These are phyloP conservation scores for Phytophthora aleatoria DNA, from an alignment of 352 stramenopile species.

Conservation along the genomic window DNA sequence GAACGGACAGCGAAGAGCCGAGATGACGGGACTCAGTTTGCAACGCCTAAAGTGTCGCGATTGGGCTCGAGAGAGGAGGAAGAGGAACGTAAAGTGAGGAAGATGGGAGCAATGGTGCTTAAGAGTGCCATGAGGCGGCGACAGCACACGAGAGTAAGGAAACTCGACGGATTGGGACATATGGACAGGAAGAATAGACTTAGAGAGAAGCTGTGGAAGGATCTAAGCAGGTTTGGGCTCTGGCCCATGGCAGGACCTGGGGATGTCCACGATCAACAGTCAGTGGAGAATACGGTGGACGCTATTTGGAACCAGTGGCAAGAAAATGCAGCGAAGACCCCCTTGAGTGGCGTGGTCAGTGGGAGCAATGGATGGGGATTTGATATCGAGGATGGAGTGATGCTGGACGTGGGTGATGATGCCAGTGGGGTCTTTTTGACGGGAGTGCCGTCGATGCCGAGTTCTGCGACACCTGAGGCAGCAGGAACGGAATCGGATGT, in stretches of 20 bases:
- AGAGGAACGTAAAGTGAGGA: constrained; percentile 21
- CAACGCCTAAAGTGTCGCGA: constrained; percentile 53
- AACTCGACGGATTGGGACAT: constrained; percentile 34
- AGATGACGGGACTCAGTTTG: background rate
- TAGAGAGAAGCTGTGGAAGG: constrained; percentile 57
- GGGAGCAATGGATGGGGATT: constrained; percentile 1
- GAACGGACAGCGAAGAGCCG: background rate
- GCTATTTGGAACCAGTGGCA: constrained; percentile 68
- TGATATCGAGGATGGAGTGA: constrained; percentile 5
- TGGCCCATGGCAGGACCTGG: constrained; percentile 42
- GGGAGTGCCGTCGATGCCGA: constrained; percentile 23
- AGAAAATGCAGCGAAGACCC: constrained; percentile 9
- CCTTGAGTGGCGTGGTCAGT: background rate
- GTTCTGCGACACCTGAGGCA: background rate
- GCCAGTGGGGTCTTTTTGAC: constrained; percentile 36
- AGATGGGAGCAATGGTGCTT: constrained; percentile 11
- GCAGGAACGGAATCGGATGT: background rate
- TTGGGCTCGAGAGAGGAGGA: constrained; percentile 31
- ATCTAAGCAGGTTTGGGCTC: constrained; percentile 60
- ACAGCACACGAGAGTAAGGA: constrained; percentile 38
- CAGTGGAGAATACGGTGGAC: constrained; percentile 54
- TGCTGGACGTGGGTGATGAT: constrained; percentile 14
- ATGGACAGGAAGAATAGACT: constrained; percentile 36
- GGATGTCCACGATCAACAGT: constrained; percentile 28
- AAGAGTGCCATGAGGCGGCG: constrained; percentile 29